phyloP scores from a whole-genome alignment of 371 early-diverging fungal genomes.

The Actinomortierella ambigua region DNA sequence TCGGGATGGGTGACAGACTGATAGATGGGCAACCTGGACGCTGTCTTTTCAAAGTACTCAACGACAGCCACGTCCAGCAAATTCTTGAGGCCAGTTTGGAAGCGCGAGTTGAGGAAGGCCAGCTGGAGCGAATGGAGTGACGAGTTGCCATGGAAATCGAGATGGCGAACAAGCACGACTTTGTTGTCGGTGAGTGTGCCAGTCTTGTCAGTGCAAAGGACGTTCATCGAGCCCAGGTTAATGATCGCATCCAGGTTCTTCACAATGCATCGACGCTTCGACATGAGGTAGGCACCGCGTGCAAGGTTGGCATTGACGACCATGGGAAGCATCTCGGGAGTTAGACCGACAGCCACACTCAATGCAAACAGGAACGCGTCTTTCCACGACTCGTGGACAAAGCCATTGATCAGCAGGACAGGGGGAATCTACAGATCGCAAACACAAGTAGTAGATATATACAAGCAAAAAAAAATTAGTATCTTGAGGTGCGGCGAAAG shows the following conservation, averaged over 20 bases:
- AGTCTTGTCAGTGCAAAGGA: conserved; percentile 54
- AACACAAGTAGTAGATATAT: too few relatives aligned
- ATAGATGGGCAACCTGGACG: conserved; percentile 14
- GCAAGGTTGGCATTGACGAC: conserved; percentile 52
- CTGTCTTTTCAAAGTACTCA: conserved; percentile 35
- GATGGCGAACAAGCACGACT: conserved; percentile 39
- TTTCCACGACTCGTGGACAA: conserved; percentile 38
- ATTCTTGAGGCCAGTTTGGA: conserved; percentile 51
- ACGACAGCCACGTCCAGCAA: conserved; percentile 47
- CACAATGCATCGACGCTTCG: conserved; percentile 48
- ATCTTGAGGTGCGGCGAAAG: too few relatives aligned
- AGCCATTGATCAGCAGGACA: conserved; percentile 47
- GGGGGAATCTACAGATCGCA: conserved; percentile 15
- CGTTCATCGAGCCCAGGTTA: conserved; percentile 47
- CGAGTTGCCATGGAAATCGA: conserved; percentile 33
- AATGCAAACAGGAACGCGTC: conserved; percentile 48
- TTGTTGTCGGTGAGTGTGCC: conserved; percentile 51
- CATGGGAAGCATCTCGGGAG: conserved; percentile 56
- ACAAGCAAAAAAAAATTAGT: too few relatives aligned
- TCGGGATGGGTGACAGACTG: background rate
- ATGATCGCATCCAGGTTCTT: conserved; percentile 49
- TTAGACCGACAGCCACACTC: conserved; percentile 52
- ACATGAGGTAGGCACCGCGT: conserved; percentile 47
- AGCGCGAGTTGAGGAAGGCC: conserved; percentile 49
- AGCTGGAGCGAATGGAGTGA: conserved; percentile 30